A percentile compares a stretch with the other conserved stretches of the same genome.
Evolutionary conservation across 805 yeast species (phyloP).

Genomic region (Candida glaebosa): DNA sequence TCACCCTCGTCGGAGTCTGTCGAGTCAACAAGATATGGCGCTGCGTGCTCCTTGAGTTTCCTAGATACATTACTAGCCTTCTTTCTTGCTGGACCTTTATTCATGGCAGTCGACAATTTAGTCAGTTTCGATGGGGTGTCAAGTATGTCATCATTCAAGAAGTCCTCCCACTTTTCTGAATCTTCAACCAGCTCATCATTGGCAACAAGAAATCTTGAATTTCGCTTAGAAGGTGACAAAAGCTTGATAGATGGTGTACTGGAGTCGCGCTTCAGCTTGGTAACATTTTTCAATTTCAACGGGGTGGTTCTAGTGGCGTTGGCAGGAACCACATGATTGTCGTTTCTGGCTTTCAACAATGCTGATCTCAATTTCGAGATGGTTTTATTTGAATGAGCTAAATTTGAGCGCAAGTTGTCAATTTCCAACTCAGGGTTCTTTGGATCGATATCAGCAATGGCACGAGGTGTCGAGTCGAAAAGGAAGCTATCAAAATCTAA

Average conservation of each 20-base stretch:
- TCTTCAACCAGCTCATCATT: constrained; percentile 21
- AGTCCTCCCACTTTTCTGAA: constrained; percentile 38
- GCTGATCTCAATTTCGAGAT: constrained; percentile 57
- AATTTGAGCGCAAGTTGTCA: constrained; percentile 63
- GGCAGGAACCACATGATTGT: constrained; percentile 17
- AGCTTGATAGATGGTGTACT: constrained; percentile 11
- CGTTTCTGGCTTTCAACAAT: constrained; percentile 42
- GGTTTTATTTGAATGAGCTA: constrained; percentile 60
- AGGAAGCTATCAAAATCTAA: constrained; percentile 32
- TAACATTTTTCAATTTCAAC: constrained; percentile 6
- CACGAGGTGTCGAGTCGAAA: constrained; percentile 23
- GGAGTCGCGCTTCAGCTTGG: constrained; percentile 5
- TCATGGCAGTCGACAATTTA: constrained; percentile 11
- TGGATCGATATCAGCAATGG: constrained; percentile 27
- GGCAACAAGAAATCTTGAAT: constrained; percentile 28
- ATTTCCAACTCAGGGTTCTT: constrained; percentile 51
- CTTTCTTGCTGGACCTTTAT: constrained; percentile 11
- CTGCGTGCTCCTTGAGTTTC: constrained; percentile 12
- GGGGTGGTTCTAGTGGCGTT: constrained; percentile 9
- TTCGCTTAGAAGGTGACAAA: constrained; percentile 35
- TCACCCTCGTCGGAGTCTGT: constrained; percentile 19
- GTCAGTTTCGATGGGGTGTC: constrained; percentile 21
- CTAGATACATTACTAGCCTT: background rate
- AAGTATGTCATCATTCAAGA: constrained; percentile 25
- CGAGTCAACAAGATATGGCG: constrained; percentile 26